Evolutionary conservation across 345 rosid genomes (phyloP), one percentile per base, ranked within the genome.

Genomic region (Camelina hispida): DNA sequence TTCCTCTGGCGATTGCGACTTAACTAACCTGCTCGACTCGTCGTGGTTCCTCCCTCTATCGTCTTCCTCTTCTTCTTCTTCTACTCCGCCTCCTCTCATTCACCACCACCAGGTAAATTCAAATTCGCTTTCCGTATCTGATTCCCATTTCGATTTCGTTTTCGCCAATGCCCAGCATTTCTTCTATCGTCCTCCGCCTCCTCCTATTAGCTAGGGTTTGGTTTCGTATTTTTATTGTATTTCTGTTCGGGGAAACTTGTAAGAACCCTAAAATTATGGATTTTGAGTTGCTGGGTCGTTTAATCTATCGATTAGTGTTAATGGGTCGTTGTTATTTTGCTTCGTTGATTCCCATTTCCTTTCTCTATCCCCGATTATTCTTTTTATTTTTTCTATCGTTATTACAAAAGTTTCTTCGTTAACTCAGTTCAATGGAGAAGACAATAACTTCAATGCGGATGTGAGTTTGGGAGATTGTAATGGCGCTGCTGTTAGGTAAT

Each of bases 401-500:
- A 38, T 77, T 7, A 51, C 53, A 63, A 71, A 30, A 7, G 20
- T 63, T 63, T 76, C 62, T 43, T 62, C 10, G 6, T 20, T 35
- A 62, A 60, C 68, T 66, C 83, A 93, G 91, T 81, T 83, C 37
- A 79, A 76, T 47, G 79, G 78, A 58, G 91, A 84, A 13, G 92
- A 84, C 68, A 84, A 84, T 69, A 84, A 85, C 82, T 78, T 81
- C 53, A 81, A 77, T 47, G 88, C 79, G 78, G 89, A 88, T 79
- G 87, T 75, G 42, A 91, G 91, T 84, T 83, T 89, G 75, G 87
- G 82, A 51, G 85, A 89, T 79, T 89, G 87, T 51, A 52, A 78
- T 52, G 91, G 89, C 69, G 83, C 82, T 69, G 65, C 81, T 10
- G 82, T 82, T 71, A 89, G 97, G 97, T 91, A 84, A 28, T 28